phyloP scores from a whole-genome alignment of 306 rosid species.

The Cucumis cinereus region DNA sequence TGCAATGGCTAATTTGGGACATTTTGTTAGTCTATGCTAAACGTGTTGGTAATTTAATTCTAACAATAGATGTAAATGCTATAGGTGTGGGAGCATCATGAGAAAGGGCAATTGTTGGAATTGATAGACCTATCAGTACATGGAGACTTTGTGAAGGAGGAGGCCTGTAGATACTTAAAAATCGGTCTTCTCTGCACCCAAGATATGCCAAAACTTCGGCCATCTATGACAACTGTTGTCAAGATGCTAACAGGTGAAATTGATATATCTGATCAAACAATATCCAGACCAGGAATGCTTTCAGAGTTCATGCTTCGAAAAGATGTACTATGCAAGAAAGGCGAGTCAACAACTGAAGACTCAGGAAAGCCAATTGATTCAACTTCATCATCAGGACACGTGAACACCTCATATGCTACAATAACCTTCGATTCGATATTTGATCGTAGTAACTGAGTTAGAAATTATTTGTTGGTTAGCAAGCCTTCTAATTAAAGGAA shows the following conservation, averaged over 20 bases:
- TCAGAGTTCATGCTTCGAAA: conserved; percentile 31
- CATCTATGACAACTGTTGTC: conserved; percentile 54
- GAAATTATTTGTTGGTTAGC: neutral
- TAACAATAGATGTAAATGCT: neutral
- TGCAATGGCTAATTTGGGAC: neutral
- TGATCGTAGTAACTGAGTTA: conserved; percentile 35
- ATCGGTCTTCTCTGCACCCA: conserved; percentile 76
- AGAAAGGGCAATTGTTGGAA: conserved; percentile 37
- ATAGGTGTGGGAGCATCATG: conserved; percentile 58
- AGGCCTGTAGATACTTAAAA: conserved; percentile 49
- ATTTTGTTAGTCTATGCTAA: neutral
- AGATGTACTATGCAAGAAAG: conserved; percentile 13
- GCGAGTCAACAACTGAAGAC: conserved; percentile 13
- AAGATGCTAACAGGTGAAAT: conserved; percentile 48
- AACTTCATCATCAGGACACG: conserved; percentile 24
- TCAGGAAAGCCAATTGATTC: conserved; percentile 23
- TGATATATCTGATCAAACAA: conserved; percentile 26
- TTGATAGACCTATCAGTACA: conserved; percentile 32
- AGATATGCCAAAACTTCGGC: conserved; percentile 64
- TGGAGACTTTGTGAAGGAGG: conserved; percentile 27
- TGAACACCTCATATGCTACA: conserved; percentile 29
- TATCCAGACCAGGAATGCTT: conserved; percentile 57
- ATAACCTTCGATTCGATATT: conserved; percentile 63
- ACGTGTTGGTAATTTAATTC: neutral
- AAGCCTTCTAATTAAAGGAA: neutral